Evolutionary conservation across 2,329 filamentous ascomycete genomes (phyloP).

Genomic region (Colletotrichum tropicicola): DNA sequence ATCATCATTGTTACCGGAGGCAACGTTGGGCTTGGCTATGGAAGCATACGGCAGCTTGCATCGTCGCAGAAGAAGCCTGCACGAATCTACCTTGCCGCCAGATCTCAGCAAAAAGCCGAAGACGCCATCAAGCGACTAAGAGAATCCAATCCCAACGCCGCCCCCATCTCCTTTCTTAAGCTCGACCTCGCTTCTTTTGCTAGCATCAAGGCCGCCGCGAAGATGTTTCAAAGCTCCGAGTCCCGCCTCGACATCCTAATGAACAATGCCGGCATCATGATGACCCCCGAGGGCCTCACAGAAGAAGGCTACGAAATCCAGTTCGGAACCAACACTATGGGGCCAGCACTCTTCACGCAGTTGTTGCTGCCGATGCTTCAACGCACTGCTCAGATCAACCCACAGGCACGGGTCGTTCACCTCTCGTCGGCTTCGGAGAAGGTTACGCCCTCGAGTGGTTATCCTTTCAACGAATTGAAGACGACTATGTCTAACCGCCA

Average conservation of each 20-base stretch:
- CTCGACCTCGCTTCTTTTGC: slow-evolving; percentile 54
- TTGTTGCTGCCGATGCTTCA: slow-evolving; percentile 42
- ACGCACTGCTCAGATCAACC: slow-evolving; percentile 33
- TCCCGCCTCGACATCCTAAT: slow-evolving; percentile 53
- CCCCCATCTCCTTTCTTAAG: slow-evolving; percentile 41
- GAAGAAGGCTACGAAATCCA: slow-evolving; percentile 57
- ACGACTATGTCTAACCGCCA: slow-evolving; percentile 31
- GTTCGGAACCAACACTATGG: slow-evolving; percentile 58
- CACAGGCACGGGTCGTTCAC: slow-evolving; percentile 40
- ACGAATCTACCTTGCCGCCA: slow-evolving; percentile 63
- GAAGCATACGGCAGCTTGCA: neutral
- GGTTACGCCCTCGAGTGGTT: slow-evolving; percentile 35
- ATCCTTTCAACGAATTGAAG: slow-evolving; percentile 41
- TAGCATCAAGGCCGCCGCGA: slow-evolving; percentile 50
- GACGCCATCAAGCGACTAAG: slow-evolving; percentile 44
- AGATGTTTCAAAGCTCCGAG: slow-evolving; percentile 42
- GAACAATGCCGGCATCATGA: slow-evolving; percentile 56
- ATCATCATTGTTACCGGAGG: slow-evolving; percentile 62
- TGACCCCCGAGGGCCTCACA: slow-evolving; percentile 43
- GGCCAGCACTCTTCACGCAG: slow-evolving; percentile 53
- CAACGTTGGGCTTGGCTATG: slow-evolving; percentile 31
- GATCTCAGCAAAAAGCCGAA: slow-evolving; percentile 52
- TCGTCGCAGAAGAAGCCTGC: slow-evolving; percentile 57
- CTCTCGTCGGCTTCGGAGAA: slow-evolving; percentile 38
- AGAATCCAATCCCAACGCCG: neutral